Evolutionary conservation across 2,329 filamentous ascomycete species (phyloP), one percentile per base, ranked within the genome.

Genomic region (Ceratocystiopsis brevicomis): DNA sequence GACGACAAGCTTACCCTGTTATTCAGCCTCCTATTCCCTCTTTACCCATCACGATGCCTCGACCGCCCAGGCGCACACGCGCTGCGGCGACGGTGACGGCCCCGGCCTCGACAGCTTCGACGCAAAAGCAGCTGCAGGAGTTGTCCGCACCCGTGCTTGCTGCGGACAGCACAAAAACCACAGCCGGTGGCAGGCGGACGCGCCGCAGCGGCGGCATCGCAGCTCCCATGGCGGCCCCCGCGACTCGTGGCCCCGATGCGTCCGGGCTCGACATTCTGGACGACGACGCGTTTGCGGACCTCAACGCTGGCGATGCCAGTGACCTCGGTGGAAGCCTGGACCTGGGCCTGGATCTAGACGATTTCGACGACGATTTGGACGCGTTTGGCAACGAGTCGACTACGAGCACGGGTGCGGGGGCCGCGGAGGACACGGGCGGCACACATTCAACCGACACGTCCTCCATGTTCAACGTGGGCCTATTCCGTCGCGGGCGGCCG

Each of bases 261-360:
- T 67, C 66, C 1, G 68, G 68, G 6, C 47, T 71, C 32, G 68
- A 71, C 47, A 46, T 61, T 41, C 49, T 66, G 42, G 61, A 59
- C 38, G 61, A 59, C 38, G 67, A 63, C 33, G 56, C 67, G 21
- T 71, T 71, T 53, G 63, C 62, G 13, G 57, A 63, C 41, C 49
- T 59, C 13, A 54, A 59, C 47, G 53, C 68, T 9, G 63, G 59
- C 42, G 59, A 63, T 42, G 39, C 35, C 6, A 11, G 10, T 16
- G 42, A 44, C n/a, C 37, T 46, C 21, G 42, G 40, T 33, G 25
- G 25, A 4, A 30, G 10, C 25, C 25, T 30, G 9, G 40, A 39
- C 17, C 38, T 46, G 15, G 32, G 37, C 43, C 19, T 21, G 19
- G 60, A 61, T 37, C 60, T 61, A 6, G 33, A 34, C 5, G 41